Evolutionary conservation across 495 filamentous ascomycete genomes (phyloP).

Genomic region (Penicillium canescens): DNA sequence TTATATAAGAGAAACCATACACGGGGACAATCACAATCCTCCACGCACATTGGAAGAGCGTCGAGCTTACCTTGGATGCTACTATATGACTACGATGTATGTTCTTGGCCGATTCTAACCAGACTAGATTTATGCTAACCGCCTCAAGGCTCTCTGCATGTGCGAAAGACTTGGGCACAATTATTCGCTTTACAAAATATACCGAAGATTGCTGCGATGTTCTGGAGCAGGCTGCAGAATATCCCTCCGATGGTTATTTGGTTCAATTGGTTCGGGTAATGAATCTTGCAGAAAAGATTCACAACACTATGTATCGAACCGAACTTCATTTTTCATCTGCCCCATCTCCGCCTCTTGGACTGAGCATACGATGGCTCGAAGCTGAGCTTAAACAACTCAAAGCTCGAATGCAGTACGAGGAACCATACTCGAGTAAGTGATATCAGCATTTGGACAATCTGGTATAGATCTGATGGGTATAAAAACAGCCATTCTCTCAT

Average conservation of each 20-base stretch:
- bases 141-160: slow-evolving; percentile 27
- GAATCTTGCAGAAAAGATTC: slow-evolving; percentile 21
- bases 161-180: slow-evolving; percentile 27
- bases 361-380: slow-evolving; percentile 22
- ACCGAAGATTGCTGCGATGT: slow-evolving; percentile 25
- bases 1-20: slow-evolving; percentile 17
- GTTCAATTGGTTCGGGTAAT: slow-evolving; percentile 27
- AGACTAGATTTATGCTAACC: not conserved
- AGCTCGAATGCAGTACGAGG: slow-evolving; percentile 10
- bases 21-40: slow-evolving; percentile 9
- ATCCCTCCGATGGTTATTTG: slow-evolving; percentile 22
- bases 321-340: slow-evolving; percentile 3
- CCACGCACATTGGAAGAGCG: slow-evolving; percentile 29
- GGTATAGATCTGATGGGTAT: not conserved
- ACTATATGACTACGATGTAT: slow-evolving; percentile 35
- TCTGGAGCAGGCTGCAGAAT: slow-evolving; percentile 13
- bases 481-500: slow-evolving; percentile 14
- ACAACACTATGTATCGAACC: slow-evolving; percentile 6
- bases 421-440: slow-evolving; percentile 17
- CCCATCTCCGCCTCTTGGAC: slow-evolving; percentile 12
- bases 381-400: slow-evolving; percentile 16
- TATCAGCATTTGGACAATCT: not conserved
- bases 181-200: slow-evolving; percentile 29
- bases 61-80: slow-evolving; percentile 35
- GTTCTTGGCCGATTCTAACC: not conserved